Evolutionary conservation across 352 stramenopile species (phyloP).

Genomic region (Phytopythium chamaehyphon): DNA sequence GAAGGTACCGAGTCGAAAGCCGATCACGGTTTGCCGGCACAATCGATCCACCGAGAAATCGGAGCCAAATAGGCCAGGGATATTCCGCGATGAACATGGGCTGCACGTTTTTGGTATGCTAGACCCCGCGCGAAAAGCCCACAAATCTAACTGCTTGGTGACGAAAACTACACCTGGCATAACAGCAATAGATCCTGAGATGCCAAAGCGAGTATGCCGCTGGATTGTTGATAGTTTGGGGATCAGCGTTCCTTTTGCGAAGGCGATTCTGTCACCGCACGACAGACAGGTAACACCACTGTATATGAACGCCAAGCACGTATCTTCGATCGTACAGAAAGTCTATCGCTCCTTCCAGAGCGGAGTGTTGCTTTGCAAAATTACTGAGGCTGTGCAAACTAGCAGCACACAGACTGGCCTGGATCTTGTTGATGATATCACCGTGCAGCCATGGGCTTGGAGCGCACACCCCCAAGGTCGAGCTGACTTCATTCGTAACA

Average conservation of each 20-base stretch:
- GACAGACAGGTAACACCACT: too few species aligned
- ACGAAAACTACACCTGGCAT: not conserved
- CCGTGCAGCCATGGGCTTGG: too few species aligned
- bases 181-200: not conserved
- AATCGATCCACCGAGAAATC: too few species aligned
- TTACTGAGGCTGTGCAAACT: conserved; percentile 16
- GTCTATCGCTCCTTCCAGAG: conserved; percentile 14
- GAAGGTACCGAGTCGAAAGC: too few species aligned
- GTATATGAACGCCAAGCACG: too few species aligned
- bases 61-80: too few species aligned
- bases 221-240: conserved; percentile 13
- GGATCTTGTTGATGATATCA: too few species aligned
- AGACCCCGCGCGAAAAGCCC: conserved; percentile 17
- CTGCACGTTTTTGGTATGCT: conserved; percentile 37
- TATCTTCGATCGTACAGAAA: too few species aligned
- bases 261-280: not conserved
- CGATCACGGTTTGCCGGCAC: too few species aligned
- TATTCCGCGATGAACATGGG: conserved; percentile 5
- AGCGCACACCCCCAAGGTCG: conserved; percentile 6
- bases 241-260: conserved; percentile 5
- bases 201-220: not conserved
- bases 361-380: conserved; percentile 32
- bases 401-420: too few species aligned
- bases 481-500: conserved; percentile 12
- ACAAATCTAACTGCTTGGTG: not conserved